Percentiles rank a stretch among this genome's conserved stretches.
phyloP scores from a whole-genome alignment of 2,329 filamentous ascomycete species.

The Leptodontidium sp. region DNA sequence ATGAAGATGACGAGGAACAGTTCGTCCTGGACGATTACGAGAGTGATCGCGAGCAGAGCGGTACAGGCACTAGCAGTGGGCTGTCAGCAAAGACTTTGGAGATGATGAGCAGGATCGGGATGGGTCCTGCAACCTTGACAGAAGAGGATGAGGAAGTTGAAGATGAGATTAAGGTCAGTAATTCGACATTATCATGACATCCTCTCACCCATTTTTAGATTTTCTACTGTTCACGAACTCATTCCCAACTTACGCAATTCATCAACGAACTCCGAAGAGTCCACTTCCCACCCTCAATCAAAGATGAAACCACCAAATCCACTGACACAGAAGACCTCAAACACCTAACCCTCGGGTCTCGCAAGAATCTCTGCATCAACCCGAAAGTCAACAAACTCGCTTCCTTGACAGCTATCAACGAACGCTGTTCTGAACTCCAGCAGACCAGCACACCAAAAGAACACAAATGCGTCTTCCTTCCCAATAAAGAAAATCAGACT shows the following conservation, averaged over 20 bases:
- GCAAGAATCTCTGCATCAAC: constrained; percentile 86
- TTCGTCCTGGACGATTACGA: constrained; percentile 75
- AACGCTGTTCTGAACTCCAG: constrained; percentile 89
- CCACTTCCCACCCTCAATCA: constrained; percentile 66
- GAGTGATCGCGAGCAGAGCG: constrained; percentile 62
- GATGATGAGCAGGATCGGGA: constrained; percentile 64
- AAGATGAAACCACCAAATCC: constrained; percentile 45
- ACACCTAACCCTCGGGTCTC: constrained; percentile 72
- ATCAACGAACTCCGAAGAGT: constrained; percentile 71
- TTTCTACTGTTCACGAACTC: constrained; percentile 77
- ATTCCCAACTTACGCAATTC: constrained; percentile 77
- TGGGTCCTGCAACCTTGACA: constrained; percentile 44
- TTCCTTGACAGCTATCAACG: constrained; percentile 85
- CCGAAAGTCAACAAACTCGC: constrained; percentile 76
- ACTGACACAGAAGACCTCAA: constrained; percentile 64
- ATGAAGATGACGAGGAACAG: constrained; percentile 57
- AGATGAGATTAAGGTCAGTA: constrained; percentile 62
- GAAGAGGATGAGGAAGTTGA: constrained; percentile 58
- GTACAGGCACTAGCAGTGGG: constrained; percentile 49
- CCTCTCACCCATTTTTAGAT: constrained; percentile 51
- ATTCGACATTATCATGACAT: background rate
- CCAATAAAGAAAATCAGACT: constrained; percentile 76
- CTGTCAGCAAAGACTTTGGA: constrained; percentile 69
- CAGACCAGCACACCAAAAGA: constrained; percentile 69
- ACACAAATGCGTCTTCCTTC: constrained; percentile 79